Percentiles rank a stretch among this genome's conserved stretches.
Conservation (phyloP, 805 yeast species). For the Starmerella sp. region DNA sequence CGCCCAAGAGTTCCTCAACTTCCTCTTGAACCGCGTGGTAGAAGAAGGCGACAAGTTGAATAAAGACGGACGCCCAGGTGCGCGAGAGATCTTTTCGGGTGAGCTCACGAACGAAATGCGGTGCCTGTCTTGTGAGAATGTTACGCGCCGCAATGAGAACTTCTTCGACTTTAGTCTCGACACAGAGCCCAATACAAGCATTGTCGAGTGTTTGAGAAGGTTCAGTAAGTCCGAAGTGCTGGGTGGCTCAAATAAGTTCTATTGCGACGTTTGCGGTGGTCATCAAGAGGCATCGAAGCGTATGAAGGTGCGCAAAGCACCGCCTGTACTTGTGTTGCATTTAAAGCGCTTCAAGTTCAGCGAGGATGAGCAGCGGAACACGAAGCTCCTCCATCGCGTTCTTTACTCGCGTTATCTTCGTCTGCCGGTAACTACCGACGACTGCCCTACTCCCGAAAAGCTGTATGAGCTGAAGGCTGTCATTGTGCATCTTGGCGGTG, state of each 20-base stretch:
- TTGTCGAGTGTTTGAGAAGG: slow-evolving; percentile 66
- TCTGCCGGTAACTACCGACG: slow-evolving; percentile 52
- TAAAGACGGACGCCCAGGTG: neutral
- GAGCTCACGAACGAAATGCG: slow-evolving; percentile 73
- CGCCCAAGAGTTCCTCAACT: slow-evolving; percentile 93
- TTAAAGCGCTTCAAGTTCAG: slow-evolving; percentile 86
- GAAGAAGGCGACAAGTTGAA: slow-evolving; percentile 30
- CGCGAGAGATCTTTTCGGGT: slow-evolving; percentile 74
- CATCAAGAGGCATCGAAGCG: slow-evolving; percentile 90
- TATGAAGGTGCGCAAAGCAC: slow-evolving; percentile 66
- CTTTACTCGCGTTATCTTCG: slow-evolving; percentile 65
- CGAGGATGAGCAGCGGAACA: slow-evolving; percentile 67
- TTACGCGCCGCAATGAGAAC: slow-evolving; percentile 70
- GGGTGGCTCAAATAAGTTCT: slow-evolving; percentile 78
- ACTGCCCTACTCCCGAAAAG: slow-evolving; percentile 40
- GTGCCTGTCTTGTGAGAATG: slow-evolving; percentile 79
- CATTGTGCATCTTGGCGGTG: slow-evolving; percentile 92
- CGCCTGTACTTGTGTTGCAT: slow-evolving; percentile 70
- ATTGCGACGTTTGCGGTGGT: slow-evolving; percentile 81
- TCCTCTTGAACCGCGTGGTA: slow-evolving; percentile 64
- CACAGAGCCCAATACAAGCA: slow-evolving; percentile 59
- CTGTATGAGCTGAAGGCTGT: slow-evolving; percentile 74
- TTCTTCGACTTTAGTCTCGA: slow-evolving; percentile 83
- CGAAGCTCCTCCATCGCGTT: slow-evolving; percentile 76
- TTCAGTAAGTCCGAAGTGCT: slow-evolving; percentile 80